Conservation (phyloP, 177 flowering plant species). For the Vitis hybrid region DNA sequence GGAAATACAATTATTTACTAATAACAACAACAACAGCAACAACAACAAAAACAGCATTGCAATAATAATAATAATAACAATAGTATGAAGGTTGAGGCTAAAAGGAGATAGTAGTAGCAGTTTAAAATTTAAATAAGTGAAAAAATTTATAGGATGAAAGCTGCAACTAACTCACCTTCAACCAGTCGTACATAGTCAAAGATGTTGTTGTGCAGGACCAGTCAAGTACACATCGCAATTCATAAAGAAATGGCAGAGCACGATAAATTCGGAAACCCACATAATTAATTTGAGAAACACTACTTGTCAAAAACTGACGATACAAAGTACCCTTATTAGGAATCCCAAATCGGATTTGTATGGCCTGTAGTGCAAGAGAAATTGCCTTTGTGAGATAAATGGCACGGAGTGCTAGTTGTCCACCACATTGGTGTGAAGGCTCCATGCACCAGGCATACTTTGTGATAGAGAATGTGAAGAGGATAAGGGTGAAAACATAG, state of each 20-base stretch:
- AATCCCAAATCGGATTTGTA: constrained; percentile 79
- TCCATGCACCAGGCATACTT: constrained; percentile 80
- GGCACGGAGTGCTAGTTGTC: constrained; percentile 75
- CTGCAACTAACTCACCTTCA: constrained; percentile 53
- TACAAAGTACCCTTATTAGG: constrained; percentile 84
- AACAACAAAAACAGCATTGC: too few relatives aligned
- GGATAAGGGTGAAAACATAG: constrained; percentile 63
- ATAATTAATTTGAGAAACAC: constrained; percentile 62
- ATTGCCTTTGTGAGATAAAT: constrained; percentile 77
- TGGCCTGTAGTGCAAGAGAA: constrained; percentile 80
- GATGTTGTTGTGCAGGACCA: constrained; percentile 96
- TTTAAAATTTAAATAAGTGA: neutral
- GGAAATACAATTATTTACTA: too few relatives aligned
- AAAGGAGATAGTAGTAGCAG: neutral
- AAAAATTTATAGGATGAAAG: neutral
- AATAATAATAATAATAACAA: neutral
- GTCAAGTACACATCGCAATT: constrained; percentile 86
- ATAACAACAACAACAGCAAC: too few relatives aligned
- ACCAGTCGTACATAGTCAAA: constrained; percentile 94
- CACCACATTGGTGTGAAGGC: constrained; percentile 44
- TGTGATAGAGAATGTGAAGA: constrained; percentile 70
- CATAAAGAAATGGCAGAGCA: constrained; percentile 86
- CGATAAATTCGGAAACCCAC: constrained; percentile 82
- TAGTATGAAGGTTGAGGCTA: neutral
- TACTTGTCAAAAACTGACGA: constrained; percentile 81